Percentiles rank a stretch among this genome's conserved stretches.
Conservation (phyloP, 352 stramenopile genomes). For the Phytophthora constricta region DNA sequence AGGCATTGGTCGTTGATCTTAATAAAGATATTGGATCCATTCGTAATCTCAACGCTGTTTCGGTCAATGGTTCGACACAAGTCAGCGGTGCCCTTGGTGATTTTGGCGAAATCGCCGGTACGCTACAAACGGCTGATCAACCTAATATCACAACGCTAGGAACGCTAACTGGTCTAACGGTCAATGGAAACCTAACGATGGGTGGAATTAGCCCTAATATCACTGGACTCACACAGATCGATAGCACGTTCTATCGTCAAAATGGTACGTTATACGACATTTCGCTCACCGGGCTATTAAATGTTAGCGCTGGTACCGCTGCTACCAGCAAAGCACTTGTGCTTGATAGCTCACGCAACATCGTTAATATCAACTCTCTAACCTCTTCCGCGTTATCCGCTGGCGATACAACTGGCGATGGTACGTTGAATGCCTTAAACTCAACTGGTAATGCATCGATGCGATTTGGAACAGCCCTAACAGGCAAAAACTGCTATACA, state of each 20-base stretch:
- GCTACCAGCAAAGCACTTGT: neutral
- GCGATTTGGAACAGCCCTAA: neutral
- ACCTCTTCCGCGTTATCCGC: neutral
- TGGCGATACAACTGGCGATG: neutral
- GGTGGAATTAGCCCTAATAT: neutral
- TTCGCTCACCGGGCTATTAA: too few relatives aligned
- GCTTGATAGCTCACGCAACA: neutral
- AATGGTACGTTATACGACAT: neutral
- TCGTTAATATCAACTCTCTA: slow-evolving; percentile 2
- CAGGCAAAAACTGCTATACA: neutral
- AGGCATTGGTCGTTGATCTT: neutral
- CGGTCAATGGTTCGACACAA: neutral
- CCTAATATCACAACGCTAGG: neutral
- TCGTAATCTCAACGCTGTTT: neutral
- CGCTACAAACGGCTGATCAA: too few relatives aligned
- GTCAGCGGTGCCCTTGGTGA: neutral
- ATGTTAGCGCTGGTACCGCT: neutral
- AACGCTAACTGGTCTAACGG: neutral
- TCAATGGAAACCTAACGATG: neutral
- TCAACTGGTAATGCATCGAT: neutral
- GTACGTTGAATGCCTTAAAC: neutral
- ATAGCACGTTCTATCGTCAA: neutral
- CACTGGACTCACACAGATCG: neutral
- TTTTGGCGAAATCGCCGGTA: too few relatives aligned
- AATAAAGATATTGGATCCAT: neutral